Evolutionary conservation across 805 yeast genomes (phyloP).

Genomic region (Candida peoriensis): DNA sequence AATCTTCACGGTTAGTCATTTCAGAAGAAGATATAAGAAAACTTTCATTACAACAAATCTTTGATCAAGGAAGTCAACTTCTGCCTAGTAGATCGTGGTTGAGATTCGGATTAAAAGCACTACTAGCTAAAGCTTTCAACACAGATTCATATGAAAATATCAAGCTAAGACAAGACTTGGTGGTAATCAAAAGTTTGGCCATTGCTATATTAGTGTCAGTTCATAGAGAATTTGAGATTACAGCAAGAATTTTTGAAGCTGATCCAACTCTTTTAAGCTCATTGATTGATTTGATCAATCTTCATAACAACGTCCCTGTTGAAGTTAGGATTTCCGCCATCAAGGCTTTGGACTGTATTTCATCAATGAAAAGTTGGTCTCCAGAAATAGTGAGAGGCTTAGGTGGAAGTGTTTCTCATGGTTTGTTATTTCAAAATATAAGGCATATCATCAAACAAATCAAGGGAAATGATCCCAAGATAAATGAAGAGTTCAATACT

Average conservation of each 20-base stretch:
- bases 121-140: slow-evolving; percentile 70
- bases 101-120: slow-evolving; percentile 55
- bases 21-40: slow-evolving; percentile 53
- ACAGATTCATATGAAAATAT: slow-evolving; percentile 48
- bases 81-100: slow-evolving; percentile 63
- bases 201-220: slow-evolving; percentile 59
- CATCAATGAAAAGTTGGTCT: slow-evolving; percentile 65
- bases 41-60: slow-evolving; percentile 54
- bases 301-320: slow-evolving; percentile 51
- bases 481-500: slow-evolving; percentile 43
- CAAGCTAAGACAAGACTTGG: slow-evolving; percentile 50
- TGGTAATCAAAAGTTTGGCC: slow-evolving; percentile 61
- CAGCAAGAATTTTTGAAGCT: slow-evolving; percentile 61
- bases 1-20: slow-evolving; percentile 46
- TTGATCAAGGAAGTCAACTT: slow-evolving; percentile 49
- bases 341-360: slow-evolving; percentile 62
- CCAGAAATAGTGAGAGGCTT: slow-evolving; percentile 70
- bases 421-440: slow-evolving; percentile 67
- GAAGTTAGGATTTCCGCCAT: slow-evolving; percentile 56
- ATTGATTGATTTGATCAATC: slow-evolving; percentile 66
- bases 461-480: slow-evolving; percentile 32
- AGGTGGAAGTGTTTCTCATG: slow-evolving; percentile 87
- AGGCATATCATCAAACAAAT: slow-evolving; percentile 54
- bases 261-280: slow-evolving; percentile 69
- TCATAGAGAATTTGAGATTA: slow-evolving; percentile 51